These are phyloP conservation scores for Chaetomium sp. DNA, from an alignment of 2,329 filamentous ascomycete species.

Conservation along the genomic window DNA sequence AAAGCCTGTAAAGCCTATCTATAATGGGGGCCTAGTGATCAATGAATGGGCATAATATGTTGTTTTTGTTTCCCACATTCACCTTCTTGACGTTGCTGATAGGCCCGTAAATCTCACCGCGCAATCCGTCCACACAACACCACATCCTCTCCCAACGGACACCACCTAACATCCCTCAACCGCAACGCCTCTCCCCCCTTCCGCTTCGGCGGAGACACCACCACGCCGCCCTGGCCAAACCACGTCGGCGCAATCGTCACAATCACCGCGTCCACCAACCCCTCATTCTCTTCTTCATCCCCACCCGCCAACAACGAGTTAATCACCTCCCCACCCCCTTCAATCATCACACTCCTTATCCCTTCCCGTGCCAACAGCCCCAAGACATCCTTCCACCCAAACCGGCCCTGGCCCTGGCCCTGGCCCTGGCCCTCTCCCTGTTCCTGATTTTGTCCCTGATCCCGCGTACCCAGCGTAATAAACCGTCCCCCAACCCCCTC, in stretches of 20 bases:
- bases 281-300: conserved; percentile 25
- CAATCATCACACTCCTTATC: conserved; percentile 79
- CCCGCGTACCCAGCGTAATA: conserved; percentile 33
- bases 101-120: conserved; percentile 1
- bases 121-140: conserved; percentile 62
- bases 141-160: conserved; percentile 73
- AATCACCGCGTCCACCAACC: conserved; percentile 66
- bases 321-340: conserved; percentile 78
- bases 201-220: conserved; percentile 63
- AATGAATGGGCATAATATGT: no score
- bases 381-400: conserved; percentile 62
- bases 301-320: conserved; percentile 68
- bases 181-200: conserved; percentile 53
- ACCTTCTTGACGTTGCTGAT: not conserved
- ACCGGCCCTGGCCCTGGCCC: conserved; percentile 27
- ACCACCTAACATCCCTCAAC: conserved; percentile 63
- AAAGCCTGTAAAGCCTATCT: not conserved
- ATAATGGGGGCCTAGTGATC: no score
- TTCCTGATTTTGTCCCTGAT: no score
- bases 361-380: conserved; percentile 50
- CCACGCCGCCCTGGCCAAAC: conserved; percentile 76
- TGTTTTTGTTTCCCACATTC: not conserved
- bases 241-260: conserved; percentile 86
- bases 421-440: no score
- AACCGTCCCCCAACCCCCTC: conserved; percentile 48